Base-by-base conservation (phyloP, 108 stramenopile species). In the Skeletonema grethae region DNA sequence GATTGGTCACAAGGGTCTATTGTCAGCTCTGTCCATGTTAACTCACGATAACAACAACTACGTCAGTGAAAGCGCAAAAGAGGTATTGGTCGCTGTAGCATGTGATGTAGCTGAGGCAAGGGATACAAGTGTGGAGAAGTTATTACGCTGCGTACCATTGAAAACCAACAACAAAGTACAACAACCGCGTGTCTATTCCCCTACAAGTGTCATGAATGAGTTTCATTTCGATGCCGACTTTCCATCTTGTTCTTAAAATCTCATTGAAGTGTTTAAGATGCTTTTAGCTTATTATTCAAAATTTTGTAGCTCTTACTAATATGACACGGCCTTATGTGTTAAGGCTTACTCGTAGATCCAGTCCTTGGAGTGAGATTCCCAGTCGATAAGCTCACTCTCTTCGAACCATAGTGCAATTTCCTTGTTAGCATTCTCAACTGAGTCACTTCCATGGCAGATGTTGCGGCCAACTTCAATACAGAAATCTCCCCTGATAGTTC, bases 381-480 rank as follows among this genome's bases (percentile, higher is more conserved):
- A 97, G 65, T 85, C 90, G 45, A 90, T 15, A 41, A 93, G 76
- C 61, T 88, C 93, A 29, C 73, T 84, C 63, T 95, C 95, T 20
- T 89, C 87, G 73, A 98, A 98, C 97, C 97, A 98, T 36, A 96
- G 84, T 29, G 69, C 90, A 70, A 98, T 97, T 72, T 98, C 96
- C 68, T 87, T 89, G 79, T 95, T 83, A 55, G 98, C 98, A 70
- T 89, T 92, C 65, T 98, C 98, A 15, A 95, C 94, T 8, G 90
- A 90, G 76, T 97, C 97, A 68, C 77, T 84, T 62, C 95, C 96
- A 63, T 96, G 95, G 72, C 88, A 91, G 61, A 95, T 94, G 69
- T 94, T 95, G 25, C 95, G 82, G 43, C 94, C 94, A 9, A 91
- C 87, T 63, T 86, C 84, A 53, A 91, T 82, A 60, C 91, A 94